Conservation (phyloP, 305 asterid genomes). For the Plantago coronopus region DNA sequence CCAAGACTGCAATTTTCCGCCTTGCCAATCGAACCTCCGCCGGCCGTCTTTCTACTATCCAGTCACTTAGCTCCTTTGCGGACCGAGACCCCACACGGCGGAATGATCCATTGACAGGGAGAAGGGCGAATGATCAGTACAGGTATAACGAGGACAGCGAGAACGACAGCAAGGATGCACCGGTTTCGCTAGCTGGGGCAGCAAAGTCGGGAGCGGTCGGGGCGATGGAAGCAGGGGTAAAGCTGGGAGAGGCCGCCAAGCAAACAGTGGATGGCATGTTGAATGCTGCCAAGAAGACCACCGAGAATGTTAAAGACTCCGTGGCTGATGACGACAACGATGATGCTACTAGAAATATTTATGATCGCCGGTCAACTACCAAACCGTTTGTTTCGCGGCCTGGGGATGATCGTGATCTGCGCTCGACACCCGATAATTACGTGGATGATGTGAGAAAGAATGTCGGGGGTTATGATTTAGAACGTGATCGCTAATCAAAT, state of each 20-base stretch:
- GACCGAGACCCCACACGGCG: not conserved
- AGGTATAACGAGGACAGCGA: not conserved
- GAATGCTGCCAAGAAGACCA: constrained; percentile 39
- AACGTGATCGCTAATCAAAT: too few species aligned
- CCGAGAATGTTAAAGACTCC: constrained; percentile 31
- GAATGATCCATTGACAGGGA: not conserved
- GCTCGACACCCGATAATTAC: constrained; percentile 7
- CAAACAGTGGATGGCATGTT: constrained; percentile 33
- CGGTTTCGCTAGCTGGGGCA: constrained; percentile 23
- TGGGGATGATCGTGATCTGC: not conserved
- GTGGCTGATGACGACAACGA: constrained; percentile 16
- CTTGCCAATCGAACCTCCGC: too few species aligned
- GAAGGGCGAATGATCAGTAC: too few species aligned
- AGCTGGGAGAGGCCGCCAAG: constrained; percentile 41
- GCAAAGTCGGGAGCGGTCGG: constrained; percentile 33
- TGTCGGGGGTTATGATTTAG: constrained; percentile 22
- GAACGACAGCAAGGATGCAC: constrained; percentile 10
- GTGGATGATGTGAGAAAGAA: constrained; percentile 27
- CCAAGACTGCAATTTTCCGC: too few species aligned
- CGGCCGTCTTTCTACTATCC: too few species aligned
- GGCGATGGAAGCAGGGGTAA: constrained; percentile 44
- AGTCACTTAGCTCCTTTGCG: too few species aligned
- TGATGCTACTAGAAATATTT: too few species aligned
- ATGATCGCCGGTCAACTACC: too few species aligned
- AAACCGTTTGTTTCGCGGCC: too few species aligned